Evolutionary conservation across 441 rosid species (phyloP).

Genomic region (Lepidium campestre): DNA sequence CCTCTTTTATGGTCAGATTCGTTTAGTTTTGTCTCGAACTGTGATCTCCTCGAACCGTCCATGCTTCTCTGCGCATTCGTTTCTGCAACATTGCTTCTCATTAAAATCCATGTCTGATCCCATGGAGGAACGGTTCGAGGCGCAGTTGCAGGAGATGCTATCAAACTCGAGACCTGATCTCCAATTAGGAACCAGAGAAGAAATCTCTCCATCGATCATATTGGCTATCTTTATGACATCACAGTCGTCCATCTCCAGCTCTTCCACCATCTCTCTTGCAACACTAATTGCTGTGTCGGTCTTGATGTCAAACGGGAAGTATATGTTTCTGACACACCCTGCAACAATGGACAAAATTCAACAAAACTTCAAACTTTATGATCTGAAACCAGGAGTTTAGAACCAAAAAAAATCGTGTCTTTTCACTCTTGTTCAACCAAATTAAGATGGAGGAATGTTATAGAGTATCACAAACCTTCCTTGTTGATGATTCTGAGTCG

Average conservation of each 20-base stretch:
- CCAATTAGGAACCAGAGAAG: slow-evolving; percentile 74
- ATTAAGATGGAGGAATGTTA: background rate
- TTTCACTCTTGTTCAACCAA: background rate
- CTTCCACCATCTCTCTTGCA: slow-evolving; percentile 97
- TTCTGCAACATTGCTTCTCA: slow-evolving; percentile 40
- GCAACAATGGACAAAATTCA: slow-evolving; percentile 18
- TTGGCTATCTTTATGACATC: slow-evolving; percentile 76
- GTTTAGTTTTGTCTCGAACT: slow-evolving; percentile 13
- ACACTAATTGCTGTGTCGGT: slow-evolving; percentile 79
- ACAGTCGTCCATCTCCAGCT: slow-evolving; percentile 69
- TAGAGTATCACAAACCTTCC: slow-evolving; percentile 54
- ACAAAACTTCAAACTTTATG: background rate
- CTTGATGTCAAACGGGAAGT: slow-evolving; percentile 76
- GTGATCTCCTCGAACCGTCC: slow-evolving; percentile 83
- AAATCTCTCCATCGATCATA: slow-evolving; percentile 84
- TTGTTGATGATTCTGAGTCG: slow-evolving; percentile 68
- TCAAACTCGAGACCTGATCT: slow-evolving; percentile 32
- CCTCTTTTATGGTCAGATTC: slow-evolving; percentile 36
- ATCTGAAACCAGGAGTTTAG: background rate
- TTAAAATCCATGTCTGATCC: slow-evolving; percentile 49
- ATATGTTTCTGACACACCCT: slow-evolving; percentile 74
- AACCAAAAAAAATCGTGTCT: background rate
- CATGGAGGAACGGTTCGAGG: slow-evolving; percentile 49
- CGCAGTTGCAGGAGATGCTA: slow-evolving; percentile 51
- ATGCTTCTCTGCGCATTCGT: slow-evolving; percentile 72